A percentile compares a stretch with the other conserved stretches of the same genome.
These are phyloP conservation scores for Pseudocercospora macadamiae DNA, from an alignment of 2,329 filamentous ascomycete species.

Conservation along the genomic window DNA sequence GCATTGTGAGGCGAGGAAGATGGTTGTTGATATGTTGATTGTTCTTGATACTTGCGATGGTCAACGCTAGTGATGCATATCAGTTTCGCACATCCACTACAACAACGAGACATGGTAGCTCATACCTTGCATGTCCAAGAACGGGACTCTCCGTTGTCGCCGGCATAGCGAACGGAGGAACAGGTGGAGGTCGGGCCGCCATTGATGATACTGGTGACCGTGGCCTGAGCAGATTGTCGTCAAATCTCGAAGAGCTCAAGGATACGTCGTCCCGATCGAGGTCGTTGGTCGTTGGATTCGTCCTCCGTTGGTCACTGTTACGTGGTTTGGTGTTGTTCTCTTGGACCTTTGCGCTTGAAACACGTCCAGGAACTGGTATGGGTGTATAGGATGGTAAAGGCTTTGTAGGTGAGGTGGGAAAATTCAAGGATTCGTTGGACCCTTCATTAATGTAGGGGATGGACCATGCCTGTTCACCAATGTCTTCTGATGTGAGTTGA, in stretches of 20 bases:
- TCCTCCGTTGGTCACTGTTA: background rate
- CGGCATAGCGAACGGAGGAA: background rate
- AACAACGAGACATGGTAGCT: background rate
- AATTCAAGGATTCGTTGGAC: background rate
- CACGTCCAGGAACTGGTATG: constrained; percentile 19
- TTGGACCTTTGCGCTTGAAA: constrained; percentile 14
- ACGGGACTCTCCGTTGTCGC: constrained; percentile 2
- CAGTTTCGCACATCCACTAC: background rate
- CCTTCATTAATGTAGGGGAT: constrained; percentile 2
- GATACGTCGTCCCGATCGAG: constrained; percentile 2
- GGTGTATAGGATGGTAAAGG: constrained; percentile 22
- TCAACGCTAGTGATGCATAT: background rate
- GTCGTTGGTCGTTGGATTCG: background rate
- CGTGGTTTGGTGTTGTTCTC: background rate
- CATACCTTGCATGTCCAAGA: constrained; percentile 8
- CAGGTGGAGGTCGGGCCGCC: background rate
- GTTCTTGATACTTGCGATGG: background rate
- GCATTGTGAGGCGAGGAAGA: background rate
- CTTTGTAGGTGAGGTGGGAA: background rate
- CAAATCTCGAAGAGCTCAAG: background rate
- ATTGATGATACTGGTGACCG: background rate
- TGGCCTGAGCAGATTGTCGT: background rate
- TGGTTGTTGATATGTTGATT: background rate
- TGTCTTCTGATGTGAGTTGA: background rate
- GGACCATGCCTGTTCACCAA: background rate